These are phyloP conservation scores for Ophiostoma piceae DNA, from an alignment of 2,329 filamentous ascomycete genomes.

Conservation along the genomic window DNA sequence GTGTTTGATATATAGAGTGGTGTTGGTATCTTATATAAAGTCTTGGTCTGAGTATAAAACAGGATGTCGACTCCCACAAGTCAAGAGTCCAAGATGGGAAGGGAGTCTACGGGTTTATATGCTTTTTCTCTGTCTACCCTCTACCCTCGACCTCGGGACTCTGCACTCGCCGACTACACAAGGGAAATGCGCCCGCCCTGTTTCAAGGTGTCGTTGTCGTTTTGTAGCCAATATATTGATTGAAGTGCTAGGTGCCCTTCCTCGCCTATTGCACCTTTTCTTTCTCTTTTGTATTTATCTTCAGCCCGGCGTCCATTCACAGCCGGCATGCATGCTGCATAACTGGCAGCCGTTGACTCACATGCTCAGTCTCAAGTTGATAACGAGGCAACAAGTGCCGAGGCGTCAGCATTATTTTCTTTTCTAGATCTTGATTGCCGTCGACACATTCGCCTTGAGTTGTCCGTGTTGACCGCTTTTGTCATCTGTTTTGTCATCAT, in stretches of 20 bases:
- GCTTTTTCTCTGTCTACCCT: neutral
- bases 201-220: too few relatives aligned
- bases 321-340: too few relatives aligned
- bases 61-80: neutral
- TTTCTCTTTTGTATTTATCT: too few relatives aligned
- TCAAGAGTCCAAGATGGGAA: neutral
- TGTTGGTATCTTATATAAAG: neutral
- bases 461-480: neutral
- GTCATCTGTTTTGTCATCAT: neutral
- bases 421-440: neutral
- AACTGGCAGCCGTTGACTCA: too few relatives aligned
- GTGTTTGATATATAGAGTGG: neutral
- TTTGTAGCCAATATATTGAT: too few relatives aligned
- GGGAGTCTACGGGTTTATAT: constrained; percentile 9
- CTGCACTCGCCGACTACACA: neutral
- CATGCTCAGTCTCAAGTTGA: too few relatives aligned
- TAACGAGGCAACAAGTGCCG: too few relatives aligned
- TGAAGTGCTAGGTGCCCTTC: too few relatives aligned
- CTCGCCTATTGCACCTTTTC: too few relatives aligned
- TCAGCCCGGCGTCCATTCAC: too few relatives aligned
- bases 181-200: too few relatives aligned
- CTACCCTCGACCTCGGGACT: neutral
- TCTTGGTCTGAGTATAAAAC: neutral
- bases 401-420: neutral
- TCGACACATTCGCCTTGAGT: too few relatives aligned